phyloP scores from a whole-genome alignment of 306 rosid species.

The Begonia peltatifolia region DNA sequence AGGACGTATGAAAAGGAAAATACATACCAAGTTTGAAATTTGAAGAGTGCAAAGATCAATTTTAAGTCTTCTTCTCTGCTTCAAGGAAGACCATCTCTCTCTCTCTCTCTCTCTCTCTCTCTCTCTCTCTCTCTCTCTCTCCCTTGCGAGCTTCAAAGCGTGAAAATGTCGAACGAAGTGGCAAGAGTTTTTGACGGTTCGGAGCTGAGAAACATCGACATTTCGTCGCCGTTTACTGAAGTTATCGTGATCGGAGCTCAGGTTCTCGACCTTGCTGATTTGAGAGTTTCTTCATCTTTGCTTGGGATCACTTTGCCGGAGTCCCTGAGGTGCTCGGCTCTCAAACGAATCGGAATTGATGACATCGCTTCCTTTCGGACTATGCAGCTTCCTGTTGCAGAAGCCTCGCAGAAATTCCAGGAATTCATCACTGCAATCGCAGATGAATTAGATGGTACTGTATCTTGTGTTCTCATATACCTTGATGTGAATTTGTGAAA shows the following conservation, averaged over 20 bases:
- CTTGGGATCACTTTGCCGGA: constrained; percentile 50
- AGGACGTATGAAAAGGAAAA: no score
- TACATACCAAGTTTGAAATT: no score
- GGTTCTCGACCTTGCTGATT: constrained; percentile 49
- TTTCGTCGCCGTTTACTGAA: constrained; percentile 20
- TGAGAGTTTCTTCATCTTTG: constrained; percentile 36
- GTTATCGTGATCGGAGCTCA: constrained; percentile 37
- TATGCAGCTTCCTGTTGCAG: constrained; percentile 16
- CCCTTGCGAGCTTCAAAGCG: constrained; percentile 1
- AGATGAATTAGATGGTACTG: constrained; percentile 54
- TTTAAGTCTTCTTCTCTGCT: no score
- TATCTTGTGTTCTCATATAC: background rate
- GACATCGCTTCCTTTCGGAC: constrained; percentile 19
- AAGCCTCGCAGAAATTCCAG: constrained; percentile 31
- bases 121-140: constrained; percentile 12
- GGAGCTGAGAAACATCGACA: constrained; percentile 33
- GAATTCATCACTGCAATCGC: constrained; percentile 70
- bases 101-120: constrained; percentile 11
- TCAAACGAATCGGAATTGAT: constrained; percentile 24
- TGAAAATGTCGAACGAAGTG: constrained; percentile 53
- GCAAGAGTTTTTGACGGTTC: constrained; percentile 61
- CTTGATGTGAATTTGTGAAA: no score
- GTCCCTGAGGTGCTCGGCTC: constrained; percentile 38
- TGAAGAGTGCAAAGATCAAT: no score
- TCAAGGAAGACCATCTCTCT: background rate